Base-by-base conservation (phyloP, 2,329 filamentous ascomycete genomes). In the Monilinia fructigena region DNA sequence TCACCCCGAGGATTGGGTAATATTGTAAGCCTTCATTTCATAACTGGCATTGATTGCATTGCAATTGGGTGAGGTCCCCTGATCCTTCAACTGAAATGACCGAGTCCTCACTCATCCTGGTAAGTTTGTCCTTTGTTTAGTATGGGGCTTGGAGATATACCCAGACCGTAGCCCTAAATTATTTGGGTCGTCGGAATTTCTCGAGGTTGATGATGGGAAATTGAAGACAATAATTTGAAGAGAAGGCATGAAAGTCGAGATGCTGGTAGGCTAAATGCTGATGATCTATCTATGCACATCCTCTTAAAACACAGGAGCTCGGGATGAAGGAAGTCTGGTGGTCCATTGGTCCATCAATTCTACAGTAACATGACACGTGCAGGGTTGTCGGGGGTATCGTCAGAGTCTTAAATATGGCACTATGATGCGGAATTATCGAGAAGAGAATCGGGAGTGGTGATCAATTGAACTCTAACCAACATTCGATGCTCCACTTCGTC, bases 1-100 rank as follows among this genome's bases (percentile, higher is more conserved):
- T n/a, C 47, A 62, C 61, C 61, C 61, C 50, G 38, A 63, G 61
- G 38, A 63, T 63, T 23, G 28, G 3, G 26, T 59, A 18, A 47
- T 31, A 16, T 59, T 47, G 28, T 28, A 11, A 48, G 26, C 45
- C 42, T 59, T 26, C 55, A 59, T 35, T 20, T 20, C 48, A 16
- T 45, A n/a, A 20, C 31, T 55, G 20, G 10, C 18, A 16, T 20
- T 47, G 55, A 18, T 12, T 47, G 55, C 55, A 40, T 58, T 38
- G 55, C 38, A 28, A 28, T 28, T 28, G 28, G 28, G 55, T 47
- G 40, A 58, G 23, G 40, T 26, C 55, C 55, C 42, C 55, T 16
- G 23, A 58, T 47, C 40, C 55, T 28, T 35, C 40, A 14, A 58
- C 16, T 45, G 55, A 58, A 58, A 58, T 45, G 42, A 38, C 3